These are phyloP conservation scores for Colletotrichum filicis DNA, from an alignment of 2,329 filamentous ascomycete genomes.

Conservation along the genomic window DNA sequence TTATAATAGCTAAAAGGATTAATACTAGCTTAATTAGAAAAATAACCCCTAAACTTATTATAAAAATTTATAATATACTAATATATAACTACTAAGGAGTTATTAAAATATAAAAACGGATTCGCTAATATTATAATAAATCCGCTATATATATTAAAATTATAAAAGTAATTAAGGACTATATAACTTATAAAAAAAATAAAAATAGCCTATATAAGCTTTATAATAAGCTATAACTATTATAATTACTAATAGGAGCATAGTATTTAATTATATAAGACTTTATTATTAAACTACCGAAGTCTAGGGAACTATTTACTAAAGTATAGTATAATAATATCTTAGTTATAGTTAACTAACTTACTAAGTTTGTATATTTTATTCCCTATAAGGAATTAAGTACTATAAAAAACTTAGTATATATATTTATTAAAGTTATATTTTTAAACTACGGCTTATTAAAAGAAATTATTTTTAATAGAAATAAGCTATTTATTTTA, in stretches of 20 bases:
- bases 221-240: too few relatives aligned
- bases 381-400: not conserved
- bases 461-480: not conserved
- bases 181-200: fast-evolving
- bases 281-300: too few relatives aligned
- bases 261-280: too few relatives aligned
- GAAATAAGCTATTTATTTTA: too few relatives aligned
- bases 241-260: too few relatives aligned
- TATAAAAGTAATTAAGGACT: too few relatives aligned
- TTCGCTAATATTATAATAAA: too few relatives aligned
- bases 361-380: not conserved
- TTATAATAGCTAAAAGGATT: too few relatives aligned
- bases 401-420: fast-evolving
- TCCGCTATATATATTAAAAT: fast-evolving
- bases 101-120: too few relatives aligned
- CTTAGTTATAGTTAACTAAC: not conserved
- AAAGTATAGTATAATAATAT: not conserved
- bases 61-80: too few relatives aligned
- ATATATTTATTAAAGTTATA: not conserved
- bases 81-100: fast-evolving
- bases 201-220: too few relatives aligned
- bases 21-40: fast-evolving
- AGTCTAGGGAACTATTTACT: not conserved
- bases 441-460: fast-evolving
- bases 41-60: too few relatives aligned